These are phyloP conservation scores for Xylaria sp. DNA, from an alignment of 2,329 filamentous ascomycete genomes.

Conservation along the genomic window DNA sequence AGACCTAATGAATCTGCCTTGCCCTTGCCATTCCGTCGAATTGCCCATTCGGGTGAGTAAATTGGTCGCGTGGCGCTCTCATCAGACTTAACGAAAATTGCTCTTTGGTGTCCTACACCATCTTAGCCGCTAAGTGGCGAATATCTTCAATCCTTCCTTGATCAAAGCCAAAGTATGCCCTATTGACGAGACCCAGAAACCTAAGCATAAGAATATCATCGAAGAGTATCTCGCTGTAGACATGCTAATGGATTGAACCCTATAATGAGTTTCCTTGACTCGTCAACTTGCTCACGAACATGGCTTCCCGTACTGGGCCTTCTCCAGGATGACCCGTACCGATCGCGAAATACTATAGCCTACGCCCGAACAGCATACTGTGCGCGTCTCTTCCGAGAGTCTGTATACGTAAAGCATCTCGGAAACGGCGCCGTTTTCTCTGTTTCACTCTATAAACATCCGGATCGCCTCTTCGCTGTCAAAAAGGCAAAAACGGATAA, in stretches of 20 bases:
- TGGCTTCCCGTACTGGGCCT: neutral
- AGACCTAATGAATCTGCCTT: no score
- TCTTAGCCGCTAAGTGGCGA: neutral
- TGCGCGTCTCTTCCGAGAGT: neutral
- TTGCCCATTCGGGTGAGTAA: no score
- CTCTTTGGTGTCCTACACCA: neutral
- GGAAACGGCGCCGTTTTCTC: neutral
- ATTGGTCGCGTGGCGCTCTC: neutral
- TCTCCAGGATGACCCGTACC: constrained; percentile 4
- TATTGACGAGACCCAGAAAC: neutral
- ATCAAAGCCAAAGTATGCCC: neutral
- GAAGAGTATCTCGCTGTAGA: neutral
- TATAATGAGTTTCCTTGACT: constrained; percentile 1
- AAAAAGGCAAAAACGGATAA: neutral
- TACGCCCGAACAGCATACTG: neutral
- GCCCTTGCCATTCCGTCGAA: no score
- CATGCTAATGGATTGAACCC: neutral
- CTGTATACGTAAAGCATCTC: neutral
- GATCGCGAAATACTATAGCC: neutral
- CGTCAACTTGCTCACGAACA: neutral
- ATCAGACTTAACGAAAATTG: neutral
- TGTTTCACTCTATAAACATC: neutral
- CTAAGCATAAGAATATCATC: neutral
- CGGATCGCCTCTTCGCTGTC: neutral
- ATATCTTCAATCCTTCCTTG: neutral